Percentiles rank a stretch among this genome's conserved stretches.
phyloP scores from a whole-genome alignment of 2,329 filamentous ascomycete genomes.

The Arthrinium puccinioides region DNA sequence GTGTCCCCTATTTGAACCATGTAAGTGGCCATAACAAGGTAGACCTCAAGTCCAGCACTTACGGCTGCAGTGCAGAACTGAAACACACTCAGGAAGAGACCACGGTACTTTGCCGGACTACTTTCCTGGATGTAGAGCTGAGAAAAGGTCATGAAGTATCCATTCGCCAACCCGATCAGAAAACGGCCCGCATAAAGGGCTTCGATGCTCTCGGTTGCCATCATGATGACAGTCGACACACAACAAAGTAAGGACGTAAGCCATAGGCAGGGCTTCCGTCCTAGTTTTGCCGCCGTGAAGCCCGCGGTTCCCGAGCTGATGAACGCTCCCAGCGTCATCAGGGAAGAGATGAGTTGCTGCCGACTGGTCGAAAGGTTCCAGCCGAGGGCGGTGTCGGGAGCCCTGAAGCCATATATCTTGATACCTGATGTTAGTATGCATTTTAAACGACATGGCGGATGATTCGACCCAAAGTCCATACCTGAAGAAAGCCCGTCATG shows the following conservation, averaged over 20 bases:
- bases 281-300: constrained; percentile 23
- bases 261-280: constrained; percentile 36
- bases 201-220: constrained; percentile 44
- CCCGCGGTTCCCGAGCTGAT: constrained; percentile 24
- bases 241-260: constrained; percentile 40
- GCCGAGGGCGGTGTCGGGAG: no score
- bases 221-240: constrained; percentile 49
- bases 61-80: constrained; percentile 40
- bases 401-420: no score
- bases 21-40: background rate
- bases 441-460: no score
- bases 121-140: constrained; percentile 40
- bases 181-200: constrained; percentile 48
- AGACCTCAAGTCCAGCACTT: background rate
- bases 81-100: constrained; percentile 38
- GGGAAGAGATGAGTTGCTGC: constrained; percentile 27
- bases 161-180: constrained; percentile 48
- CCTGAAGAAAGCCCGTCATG: constrained; percentile 40
- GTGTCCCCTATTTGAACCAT: constrained; percentile 27
- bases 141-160: constrained; percentile 49
- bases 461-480: no score
- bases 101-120: constrained; percentile 40
- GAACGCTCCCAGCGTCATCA: constrained; percentile 28
- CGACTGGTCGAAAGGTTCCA: constrained; percentile 35
- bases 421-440: no score